A percentile compares a stretch with the other conserved stretches of the same genome.
Conservation (phyloP, 768 basidiomycete species). For the Saitozyma podzolica region DNA sequence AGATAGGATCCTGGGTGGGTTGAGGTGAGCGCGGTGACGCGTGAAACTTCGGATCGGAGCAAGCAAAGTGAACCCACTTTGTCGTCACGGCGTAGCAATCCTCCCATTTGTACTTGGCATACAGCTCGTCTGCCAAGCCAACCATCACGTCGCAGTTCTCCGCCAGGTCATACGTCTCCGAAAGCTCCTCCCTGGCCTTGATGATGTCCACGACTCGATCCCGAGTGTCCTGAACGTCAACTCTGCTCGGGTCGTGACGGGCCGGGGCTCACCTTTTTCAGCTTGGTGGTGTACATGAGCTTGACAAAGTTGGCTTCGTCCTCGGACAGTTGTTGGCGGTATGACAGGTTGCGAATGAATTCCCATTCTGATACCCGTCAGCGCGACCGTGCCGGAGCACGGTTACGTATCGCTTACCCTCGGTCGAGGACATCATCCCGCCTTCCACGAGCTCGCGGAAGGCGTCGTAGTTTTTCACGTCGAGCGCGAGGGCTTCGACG, state of each 20-base stretch:
- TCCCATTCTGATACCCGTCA: conserved; percentile 75
- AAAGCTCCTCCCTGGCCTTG: conserved; percentile 72
- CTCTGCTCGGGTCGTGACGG: not conserved
- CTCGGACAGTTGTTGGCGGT: conserved; percentile 70
- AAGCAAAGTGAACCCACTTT: conserved; percentile 57
- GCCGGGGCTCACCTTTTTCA: conserved; percentile 66
- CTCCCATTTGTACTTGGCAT: conserved; percentile 84
- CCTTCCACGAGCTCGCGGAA: conserved; percentile 86
- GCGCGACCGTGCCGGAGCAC: not conserved
- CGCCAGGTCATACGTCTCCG: conserved; percentile 76
- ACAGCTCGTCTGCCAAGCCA: conserved; percentile 86
- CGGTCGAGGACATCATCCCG: conserved; percentile 93
- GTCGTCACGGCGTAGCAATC: conserved; percentile 89
- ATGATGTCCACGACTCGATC: conserved; percentile 75
- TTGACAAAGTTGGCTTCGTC: conserved; percentile 89
- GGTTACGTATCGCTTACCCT: conserved; percentile 65
- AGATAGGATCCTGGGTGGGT: conserved; percentile 68
- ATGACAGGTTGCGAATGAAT: conserved; percentile 81
- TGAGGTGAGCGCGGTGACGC: not conserved
- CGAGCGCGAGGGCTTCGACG: conserved; percentile 89
- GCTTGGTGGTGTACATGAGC: conserved; percentile 84
- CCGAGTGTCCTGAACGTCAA: conserved; percentile 59
- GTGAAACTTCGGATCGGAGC: not conserved
- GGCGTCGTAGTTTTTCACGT: conserved; percentile 96
- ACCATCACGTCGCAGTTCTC: conserved; percentile 92